phyloP scores from a whole-genome alignment of 352 stramenopile genomes.

The Globisporangium alternatum region DNA sequence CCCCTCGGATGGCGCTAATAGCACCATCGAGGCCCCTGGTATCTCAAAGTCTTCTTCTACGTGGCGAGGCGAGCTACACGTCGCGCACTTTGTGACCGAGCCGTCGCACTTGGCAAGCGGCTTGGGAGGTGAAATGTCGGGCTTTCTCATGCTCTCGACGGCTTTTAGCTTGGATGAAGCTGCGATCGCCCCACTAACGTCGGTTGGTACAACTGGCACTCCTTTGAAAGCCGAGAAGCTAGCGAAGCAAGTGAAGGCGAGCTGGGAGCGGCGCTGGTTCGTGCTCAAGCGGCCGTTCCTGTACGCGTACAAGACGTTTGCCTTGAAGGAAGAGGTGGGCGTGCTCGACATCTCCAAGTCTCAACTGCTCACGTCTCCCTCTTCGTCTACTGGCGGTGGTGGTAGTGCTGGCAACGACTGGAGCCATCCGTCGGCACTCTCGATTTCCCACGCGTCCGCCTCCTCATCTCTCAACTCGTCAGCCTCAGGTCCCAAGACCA shows the following conservation, averaged over 20 bases:
- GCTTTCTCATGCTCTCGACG: constrained; percentile 72
- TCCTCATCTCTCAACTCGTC: background rate
- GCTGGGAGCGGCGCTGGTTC: constrained; percentile 78
- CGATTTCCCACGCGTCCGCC: constrained; percentile 4
- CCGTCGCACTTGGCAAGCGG: constrained; percentile 39
- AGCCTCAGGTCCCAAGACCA: background rate
- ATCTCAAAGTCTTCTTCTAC: background rate
- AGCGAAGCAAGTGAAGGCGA: constrained; percentile 6
- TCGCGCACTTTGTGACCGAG: constrained; percentile 51
- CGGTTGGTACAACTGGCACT: background rate
- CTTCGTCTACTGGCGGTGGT: background rate
- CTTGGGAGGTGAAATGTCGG: constrained; percentile 53
- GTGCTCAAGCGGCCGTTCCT: constrained; percentile 78
- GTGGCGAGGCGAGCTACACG: constrained; percentile 9
- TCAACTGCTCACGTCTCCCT: constrained; percentile 45
- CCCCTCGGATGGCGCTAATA: constrained; percentile 4
- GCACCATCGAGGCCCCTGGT: background rate
- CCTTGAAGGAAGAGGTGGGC: constrained; percentile 57
- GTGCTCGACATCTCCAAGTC: constrained; percentile 72
- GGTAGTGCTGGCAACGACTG: background rate
- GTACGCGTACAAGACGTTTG: constrained; percentile 72
- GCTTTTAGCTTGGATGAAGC: constrained; percentile 47
- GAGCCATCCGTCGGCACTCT: constrained; percentile 9
- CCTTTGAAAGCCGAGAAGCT: background rate
- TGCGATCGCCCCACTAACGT: constrained; percentile 22